Evolutionary conservation across 2,329 filamentous ascomycete genomes (phyloP), one percentile per base, ranked within the genome.

Genomic region (Xylaria sp.): DNA sequence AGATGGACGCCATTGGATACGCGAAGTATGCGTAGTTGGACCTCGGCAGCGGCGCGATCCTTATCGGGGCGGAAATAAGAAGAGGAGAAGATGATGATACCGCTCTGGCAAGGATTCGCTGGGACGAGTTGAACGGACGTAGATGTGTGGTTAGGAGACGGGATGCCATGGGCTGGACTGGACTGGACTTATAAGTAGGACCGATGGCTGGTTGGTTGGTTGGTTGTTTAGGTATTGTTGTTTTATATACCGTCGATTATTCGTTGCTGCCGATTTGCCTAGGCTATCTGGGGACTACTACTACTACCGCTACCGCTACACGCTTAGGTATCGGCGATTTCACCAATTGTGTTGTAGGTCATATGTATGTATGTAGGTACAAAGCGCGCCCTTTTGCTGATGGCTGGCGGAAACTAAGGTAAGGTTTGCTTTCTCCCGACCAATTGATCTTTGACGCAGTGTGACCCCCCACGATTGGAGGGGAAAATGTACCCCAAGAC

Each of bases 1-100:
- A 62, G 55, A 72, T 64, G 47, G 74, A 66, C 3, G 76, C 71
- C 76, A 78, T 78, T 27, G 66, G 60, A 32, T 61, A 51, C 12
- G 62, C 62, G 44, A 62, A 62, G 62, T 42, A 62, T n/a, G n/a
- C n/a, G 58, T 32, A 55, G 13, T 27, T 48, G 12, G 61, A 25
- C 51, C n/a, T 23, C 21, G 54, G 35, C 21, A n/a, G n/a, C 21
- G 21, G 29, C 35, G 51, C 23, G 54, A 35, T 40, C 27, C 23
- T 44, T 35, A 18, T 9, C 48, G 50, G 60, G 3, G 53, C 60
- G 51, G 60, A 35, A 23, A 57, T 42, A 59, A 40, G 53, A 12
- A 10, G 32, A 35, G n/a, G n/a, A 5, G 35, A 40, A 40, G 9
- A 13, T 40, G 59, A 29, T n/a, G 62, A 21, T 32, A 47, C 42